These are phyloP conservation scores for Aurantiochytrium sp. DNA, from an alignment of 108 stramenopile species.

Conservation along the genomic window DNA sequence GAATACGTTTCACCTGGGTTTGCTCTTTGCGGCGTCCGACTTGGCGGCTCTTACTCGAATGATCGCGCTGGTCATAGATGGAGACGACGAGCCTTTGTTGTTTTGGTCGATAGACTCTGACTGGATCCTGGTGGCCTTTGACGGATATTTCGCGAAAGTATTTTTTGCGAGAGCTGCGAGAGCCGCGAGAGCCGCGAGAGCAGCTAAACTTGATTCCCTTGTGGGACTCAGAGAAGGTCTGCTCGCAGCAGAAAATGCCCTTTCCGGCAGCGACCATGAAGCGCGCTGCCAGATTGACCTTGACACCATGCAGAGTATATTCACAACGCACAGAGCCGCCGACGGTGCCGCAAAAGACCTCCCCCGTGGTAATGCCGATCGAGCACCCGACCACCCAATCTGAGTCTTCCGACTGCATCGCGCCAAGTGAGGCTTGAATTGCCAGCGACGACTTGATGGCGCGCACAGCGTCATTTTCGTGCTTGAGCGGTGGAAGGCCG, in stretches of 20 bases:
- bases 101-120: background rate
- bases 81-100: background rate
- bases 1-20: background rate
- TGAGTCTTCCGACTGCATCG: conserved; percentile 21
- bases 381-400: conserved; percentile 10
- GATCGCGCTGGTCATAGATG: background rate
- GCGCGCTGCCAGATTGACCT: conserved; percentile 43
- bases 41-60: background rate
- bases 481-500: conserved; percentile 44
- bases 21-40: background rate
- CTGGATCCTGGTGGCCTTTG: background rate
- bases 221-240: background rate
- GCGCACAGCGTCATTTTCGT: conserved; percentile 44
- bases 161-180: too few species aligned
- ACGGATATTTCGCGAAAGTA: background rate
- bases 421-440: conserved; percentile 25
- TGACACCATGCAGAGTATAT: conserved; percentile 42
- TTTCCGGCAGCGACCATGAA: conserved; percentile 33
- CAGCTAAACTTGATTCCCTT: background rate
- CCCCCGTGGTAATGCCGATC: conserved; percentile 37
- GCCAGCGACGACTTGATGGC: conserved; percentile 41
- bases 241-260: background rate
- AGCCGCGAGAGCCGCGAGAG: too few species aligned
- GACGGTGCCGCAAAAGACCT: conserved; percentile 45
- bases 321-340: conserved; percentile 36